Percentiles rank a stretch among this genome's conserved stretches.
These are phyloP conservation scores for Leishmania turanica DNA, from an alignment of 208 protist species.

Conservation along the genomic window DNA sequence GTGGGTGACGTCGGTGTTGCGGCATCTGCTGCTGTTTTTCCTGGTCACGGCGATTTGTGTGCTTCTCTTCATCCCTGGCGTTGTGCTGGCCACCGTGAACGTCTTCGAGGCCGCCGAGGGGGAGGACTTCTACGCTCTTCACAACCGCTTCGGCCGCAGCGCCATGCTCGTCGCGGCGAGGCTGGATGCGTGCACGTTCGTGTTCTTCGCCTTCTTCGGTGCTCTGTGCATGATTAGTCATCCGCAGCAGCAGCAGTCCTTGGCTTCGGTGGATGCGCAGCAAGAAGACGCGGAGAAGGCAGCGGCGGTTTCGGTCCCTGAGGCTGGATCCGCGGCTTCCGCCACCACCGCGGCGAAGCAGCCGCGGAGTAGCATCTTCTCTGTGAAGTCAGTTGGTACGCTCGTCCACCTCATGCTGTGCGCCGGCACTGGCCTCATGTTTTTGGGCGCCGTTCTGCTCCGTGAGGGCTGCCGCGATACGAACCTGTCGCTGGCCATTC, in stretches of 20 bases:
- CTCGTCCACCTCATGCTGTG: conserved; percentile 26
- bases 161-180: conserved; percentile 30
- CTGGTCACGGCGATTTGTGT: conserved; percentile 27
- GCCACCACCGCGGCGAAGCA: background rate
- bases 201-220: conserved; percentile 13
- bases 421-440: conserved; percentile 8
- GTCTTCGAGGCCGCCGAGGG: conserved; percentile 33
- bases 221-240: conserved; percentile 6
- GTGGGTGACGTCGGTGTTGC: conserved; percentile 47
- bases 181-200: conserved; percentile 14
- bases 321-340: background rate
- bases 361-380: background rate
- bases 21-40: conserved; percentile 44
- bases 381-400: conserved; percentile 5
- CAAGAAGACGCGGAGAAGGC: background rate
- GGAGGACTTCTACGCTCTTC: conserved; percentile 32
- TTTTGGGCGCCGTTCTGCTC: conserved; percentile 6
- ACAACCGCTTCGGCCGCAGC: conserved; percentile 37
- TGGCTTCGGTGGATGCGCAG: background rate
- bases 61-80: conserved; percentile 34
- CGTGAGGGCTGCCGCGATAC: conserved; percentile 4
- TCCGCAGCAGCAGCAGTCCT: background rate
- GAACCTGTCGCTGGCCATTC: conserved; percentile 13
- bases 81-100: conserved; percentile 34
- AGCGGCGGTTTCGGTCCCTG: background rate